A percentile compares a stretch with the other conserved stretches of the same genome.
phyloP scores from a whole-genome alignment of 129 eudicot species.

The Tagetes erecta region DNA sequence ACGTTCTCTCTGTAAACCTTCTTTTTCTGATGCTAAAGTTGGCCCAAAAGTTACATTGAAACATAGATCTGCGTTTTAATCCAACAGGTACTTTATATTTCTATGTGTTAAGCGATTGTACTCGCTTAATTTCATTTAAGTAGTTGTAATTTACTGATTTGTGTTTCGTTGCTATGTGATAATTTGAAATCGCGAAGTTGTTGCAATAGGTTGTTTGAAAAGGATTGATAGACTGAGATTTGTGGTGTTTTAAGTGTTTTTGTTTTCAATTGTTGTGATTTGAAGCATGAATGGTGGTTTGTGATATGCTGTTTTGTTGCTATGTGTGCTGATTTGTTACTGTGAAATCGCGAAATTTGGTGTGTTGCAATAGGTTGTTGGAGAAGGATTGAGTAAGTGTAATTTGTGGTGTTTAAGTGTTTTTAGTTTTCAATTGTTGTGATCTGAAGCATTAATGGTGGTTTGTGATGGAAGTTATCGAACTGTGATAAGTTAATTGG shows the following conservation, averaged over 20 bases:
- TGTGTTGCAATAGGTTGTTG: background rate
- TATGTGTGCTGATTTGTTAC: no score
- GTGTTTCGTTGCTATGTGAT: background rate
- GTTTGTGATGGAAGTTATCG: constrained; percentile 7
- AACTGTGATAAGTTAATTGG: constrained; percentile 1
- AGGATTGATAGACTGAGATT: constrained; percentile 9
- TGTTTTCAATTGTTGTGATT: background rate
- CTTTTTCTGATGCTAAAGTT: constrained; percentile 22
- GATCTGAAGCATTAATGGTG: constrained; percentile 17
- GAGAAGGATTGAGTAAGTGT: background rate
- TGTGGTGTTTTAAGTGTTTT: background rate
- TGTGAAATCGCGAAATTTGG: background rate
- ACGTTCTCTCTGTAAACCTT: constrained; percentile 15
- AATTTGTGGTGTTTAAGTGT: background rate
- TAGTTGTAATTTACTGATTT: constrained; percentile 10
- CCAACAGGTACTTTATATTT: constrained; percentile 27
- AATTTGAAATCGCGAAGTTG: background rate
- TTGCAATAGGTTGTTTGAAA: background rate
- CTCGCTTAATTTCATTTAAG: background rate
- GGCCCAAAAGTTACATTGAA: constrained; percentile 10
- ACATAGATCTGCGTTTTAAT: constrained; percentile 32
- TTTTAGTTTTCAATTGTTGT: background rate
- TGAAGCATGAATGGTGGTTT: constrained; percentile 3
- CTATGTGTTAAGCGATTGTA: background rate
- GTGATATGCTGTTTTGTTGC: constrained; percentile 8